Evolutionary conservation across 352 stramenopile genomes (phyloP).

Genomic region (Peronospora belbahrii): DNA sequence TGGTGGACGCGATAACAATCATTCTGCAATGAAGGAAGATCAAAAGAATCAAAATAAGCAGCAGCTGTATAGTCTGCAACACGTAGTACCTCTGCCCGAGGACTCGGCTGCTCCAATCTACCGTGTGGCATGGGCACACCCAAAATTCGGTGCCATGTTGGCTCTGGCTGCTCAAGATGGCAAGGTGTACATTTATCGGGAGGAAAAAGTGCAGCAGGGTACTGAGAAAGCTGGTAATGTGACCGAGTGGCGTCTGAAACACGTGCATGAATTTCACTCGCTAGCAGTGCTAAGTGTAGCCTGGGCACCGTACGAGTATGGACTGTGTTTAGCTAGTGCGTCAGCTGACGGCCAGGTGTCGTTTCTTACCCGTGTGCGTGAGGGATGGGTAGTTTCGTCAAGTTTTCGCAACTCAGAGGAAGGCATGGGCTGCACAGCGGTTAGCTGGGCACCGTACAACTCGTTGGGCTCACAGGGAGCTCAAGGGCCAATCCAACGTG

Average conservation of each 20-base stretch:
- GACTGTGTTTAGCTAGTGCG: slow-evolving; percentile 65
- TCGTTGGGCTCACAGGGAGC: slow-evolving; percentile 67
- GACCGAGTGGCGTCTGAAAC: slow-evolving; percentile 70
- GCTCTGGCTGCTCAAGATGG: slow-evolving; percentile 74
- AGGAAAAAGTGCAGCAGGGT: slow-evolving; percentile 57
- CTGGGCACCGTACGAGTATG: slow-evolving; percentile 85
- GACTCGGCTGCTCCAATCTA: slow-evolving; percentile 67
- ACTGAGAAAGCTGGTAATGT: slow-evolving; percentile 19
- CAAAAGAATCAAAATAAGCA: slow-evolving; percentile 6
- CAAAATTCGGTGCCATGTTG: slow-evolving; percentile 76
- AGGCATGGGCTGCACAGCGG: slow-evolving; percentile 58
- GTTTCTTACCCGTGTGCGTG: slow-evolving; percentile 71
- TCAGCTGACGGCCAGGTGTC: slow-evolving; percentile 80
- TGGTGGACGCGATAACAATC: slow-evolving; percentile 1
- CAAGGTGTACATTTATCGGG: slow-evolving; percentile 81
- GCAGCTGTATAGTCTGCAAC: slow-evolving; percentile 42
- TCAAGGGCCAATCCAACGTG: slow-evolving; percentile 56
- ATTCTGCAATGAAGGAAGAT: slow-evolving; percentile 2
- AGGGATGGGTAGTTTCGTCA: slow-evolving; percentile 77
- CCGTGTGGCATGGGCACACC: slow-evolving; percentile 78
- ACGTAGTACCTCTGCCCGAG: slow-evolving; percentile 51
- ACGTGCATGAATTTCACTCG: slow-evolving; percentile 66
- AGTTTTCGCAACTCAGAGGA: slow-evolving; percentile 70
- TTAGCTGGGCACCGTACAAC: slow-evolving; percentile 86
- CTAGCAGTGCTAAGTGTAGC: slow-evolving; percentile 73